A percentile compares a stretch with the other conserved stretches of the same genome.
Conservation (phyloP, 2,329 filamentous ascomycete genomes). For the Cordyceps fumosorosea region DNA sequence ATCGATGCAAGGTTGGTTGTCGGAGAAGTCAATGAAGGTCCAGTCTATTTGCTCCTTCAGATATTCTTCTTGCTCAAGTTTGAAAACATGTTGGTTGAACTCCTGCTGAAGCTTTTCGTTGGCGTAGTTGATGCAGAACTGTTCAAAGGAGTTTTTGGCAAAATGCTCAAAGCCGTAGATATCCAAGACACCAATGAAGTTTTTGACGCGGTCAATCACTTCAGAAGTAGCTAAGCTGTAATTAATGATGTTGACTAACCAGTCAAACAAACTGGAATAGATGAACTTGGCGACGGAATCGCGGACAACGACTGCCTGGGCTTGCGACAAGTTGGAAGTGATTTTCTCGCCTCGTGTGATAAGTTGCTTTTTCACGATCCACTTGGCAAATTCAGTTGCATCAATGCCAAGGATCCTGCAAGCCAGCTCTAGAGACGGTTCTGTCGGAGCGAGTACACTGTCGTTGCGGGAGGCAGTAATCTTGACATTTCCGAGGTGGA, state of each 20-base stretch:
- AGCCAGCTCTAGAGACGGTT: slow-evolving; percentile 76
- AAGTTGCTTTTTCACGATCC: slow-evolving; percentile 98
- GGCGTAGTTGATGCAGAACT: slow-evolving; percentile 99
- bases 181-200: slow-evolving; percentile 97
- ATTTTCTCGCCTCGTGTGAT: slow-evolving; percentile 97
- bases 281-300: slow-evolving; percentile 99
- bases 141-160: slow-evolving; percentile 98
- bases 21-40: slow-evolving; percentile 99
- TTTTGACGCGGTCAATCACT: slow-evolving; percentile 71
- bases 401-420: slow-evolving; percentile 84
- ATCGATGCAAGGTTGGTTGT: slow-evolving; percentile 98
- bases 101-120: slow-evolving; percentile 99
- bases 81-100: slow-evolving; percentile 99
- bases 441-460: slow-evolving; percentile 71
- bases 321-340: slow-evolving; percentile 86
- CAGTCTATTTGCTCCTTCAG: slow-evolving; percentile 94
- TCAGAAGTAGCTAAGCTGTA: slow-evolving; percentile 81
- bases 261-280: slow-evolving; percentile 97
- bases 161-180: slow-evolving; percentile 99
- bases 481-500: slow-evolving; percentile 95
- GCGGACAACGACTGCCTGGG: slow-evolving; percentile 87
- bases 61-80: slow-evolving; percentile 97
- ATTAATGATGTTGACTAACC: slow-evolving; percentile 98
- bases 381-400: slow-evolving; percentile 80
- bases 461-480: slow-evolving; percentile 87